Evolutionary conservation across 2,329 filamentous ascomycete species (phyloP), one percentile per base, ranked within the genome.

Genomic region (Sclerotinia trifoliorum): DNA sequence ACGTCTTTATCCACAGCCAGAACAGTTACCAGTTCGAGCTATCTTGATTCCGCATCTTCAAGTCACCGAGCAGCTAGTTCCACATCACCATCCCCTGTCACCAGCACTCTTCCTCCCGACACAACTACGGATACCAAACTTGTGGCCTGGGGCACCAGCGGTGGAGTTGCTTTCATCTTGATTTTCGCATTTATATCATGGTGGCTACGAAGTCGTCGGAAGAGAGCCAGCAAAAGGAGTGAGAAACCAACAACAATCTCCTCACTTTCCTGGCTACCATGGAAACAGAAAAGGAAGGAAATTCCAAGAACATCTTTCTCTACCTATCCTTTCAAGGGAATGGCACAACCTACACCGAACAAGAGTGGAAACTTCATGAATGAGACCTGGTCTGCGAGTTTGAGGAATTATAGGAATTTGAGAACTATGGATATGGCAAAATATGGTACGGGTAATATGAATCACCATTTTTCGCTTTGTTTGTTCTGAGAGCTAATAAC

Each of bases 91-190:
- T 19, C 17, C 21, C 13, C 62, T 46, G 15, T 19, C 4, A 32
- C 19, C 15, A 39, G 7, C 21, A 46, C 24, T 2, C 7, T 5
- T 8, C 13, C 21, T 24, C n/a, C 51, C 15, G 11, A 19, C 19
- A 44, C 35, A 21, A 24, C 26, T 13, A 13, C 39, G 17, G 42
- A 55, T 7, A 26, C 60, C 5, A 65, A 48, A 46, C 19, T 46
- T 46, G 29, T 65, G 15, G 52, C 42, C 2, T 55, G 51, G 39
- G 39, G 52, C 3, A 26, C 51, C 21, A 65, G 19, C 1, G 13
- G 63, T 2, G 63, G 63, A 24, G 21, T 65, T 11, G 63, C 63
- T 15, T 55, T 57, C 15, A 19, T 65, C 15, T 46, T 65, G 13
- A 2, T 57, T 5, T 65, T 57, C n/a, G 39, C 35, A 4, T 44